Conservation (phyloP, 345 rosid species). For the Salix udensis region DNA sequence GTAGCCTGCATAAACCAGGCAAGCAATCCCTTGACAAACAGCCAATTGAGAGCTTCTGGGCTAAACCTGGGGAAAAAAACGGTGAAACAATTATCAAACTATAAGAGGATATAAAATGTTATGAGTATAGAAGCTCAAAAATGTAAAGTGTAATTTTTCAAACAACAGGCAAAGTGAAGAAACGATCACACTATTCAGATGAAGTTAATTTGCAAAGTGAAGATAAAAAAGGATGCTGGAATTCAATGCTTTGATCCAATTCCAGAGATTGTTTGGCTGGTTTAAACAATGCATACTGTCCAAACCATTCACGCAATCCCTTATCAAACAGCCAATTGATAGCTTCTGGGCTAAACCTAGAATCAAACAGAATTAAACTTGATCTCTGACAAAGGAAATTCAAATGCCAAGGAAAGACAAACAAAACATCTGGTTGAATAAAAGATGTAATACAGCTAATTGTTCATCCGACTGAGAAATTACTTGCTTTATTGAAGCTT, state of each 20-base stretch:
- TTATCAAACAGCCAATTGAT: not conserved
- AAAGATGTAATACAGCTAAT: not conserved
- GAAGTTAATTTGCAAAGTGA: not conserved
- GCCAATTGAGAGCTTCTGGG: slow-evolving; percentile 88
- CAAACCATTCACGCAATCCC: not conserved
- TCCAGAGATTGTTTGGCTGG: not conserved
- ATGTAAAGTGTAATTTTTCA: no score
- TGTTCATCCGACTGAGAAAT: not conserved
- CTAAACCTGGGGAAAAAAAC: slow-evolving; percentile 56
- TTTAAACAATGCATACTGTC: not conserved
- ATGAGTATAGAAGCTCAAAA: no score
- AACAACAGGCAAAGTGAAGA: no score
- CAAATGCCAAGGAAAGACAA: not conserved
- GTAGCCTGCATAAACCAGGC: slow-evolving; percentile 87
- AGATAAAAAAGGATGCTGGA: not conserved
- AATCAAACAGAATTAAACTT: not conserved
- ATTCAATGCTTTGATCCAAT: not conserved
- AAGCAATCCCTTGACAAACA: slow-evolving; percentile 78
- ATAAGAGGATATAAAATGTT: no score
- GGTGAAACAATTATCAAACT: no score
- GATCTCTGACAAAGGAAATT: not conserved
- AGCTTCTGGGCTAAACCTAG: not conserved
- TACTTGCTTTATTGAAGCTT: not conserved
- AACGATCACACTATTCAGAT: no score
- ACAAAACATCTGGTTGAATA: not conserved